These are phyloP conservation scores for Citrullus mucosospermus DNA, from an alignment of 306 rosid genomes.

Conservation along the genomic window DNA sequence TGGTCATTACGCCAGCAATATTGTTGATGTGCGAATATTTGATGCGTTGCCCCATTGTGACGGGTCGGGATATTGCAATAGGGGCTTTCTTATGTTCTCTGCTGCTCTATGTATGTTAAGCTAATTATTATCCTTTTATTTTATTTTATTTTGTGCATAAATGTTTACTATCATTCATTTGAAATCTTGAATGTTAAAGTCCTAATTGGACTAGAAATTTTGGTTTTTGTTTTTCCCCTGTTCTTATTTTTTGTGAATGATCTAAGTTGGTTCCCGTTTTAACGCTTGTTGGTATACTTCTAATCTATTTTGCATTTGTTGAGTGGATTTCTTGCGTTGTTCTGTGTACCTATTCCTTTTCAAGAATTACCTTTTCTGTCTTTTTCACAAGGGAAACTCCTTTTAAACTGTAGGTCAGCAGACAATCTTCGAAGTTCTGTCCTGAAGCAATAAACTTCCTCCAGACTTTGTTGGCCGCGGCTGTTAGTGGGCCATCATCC, in stretches of 20 bases:
- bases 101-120: slow-evolving; percentile 69
- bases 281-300: background rate
- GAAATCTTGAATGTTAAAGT: background rate
- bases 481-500: slow-evolving; percentile 27
- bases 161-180: background rate
- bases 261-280: background rate
- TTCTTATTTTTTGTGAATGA: background rate
- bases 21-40: slow-evolving; percentile 81
- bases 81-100: slow-evolving; percentile 80
- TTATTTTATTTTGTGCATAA: background rate
- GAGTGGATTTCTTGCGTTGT: background rate
- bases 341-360: background rate
- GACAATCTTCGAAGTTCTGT: slow-evolving; percentile 68
- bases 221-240: background rate
- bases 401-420: slow-evolving; percentile 38
- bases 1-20: slow-evolving; percentile 72
- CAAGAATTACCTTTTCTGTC: background rate
- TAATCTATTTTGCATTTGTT: background rate
- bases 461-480: slow-evolving; percentile 36
- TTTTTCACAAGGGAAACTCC: background rate
- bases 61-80: slow-evolving; percentile 61
- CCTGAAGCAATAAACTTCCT: slow-evolving; percentile 74
- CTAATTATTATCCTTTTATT: background rate
- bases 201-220: background rate
- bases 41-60: slow-evolving; percentile 64